Evolutionary conservation across 2,329 filamentous ascomycete genomes (phyloP), one percentile per base, ranked within the genome.

Genomic region (Claviceps quebecensis): DNA sequence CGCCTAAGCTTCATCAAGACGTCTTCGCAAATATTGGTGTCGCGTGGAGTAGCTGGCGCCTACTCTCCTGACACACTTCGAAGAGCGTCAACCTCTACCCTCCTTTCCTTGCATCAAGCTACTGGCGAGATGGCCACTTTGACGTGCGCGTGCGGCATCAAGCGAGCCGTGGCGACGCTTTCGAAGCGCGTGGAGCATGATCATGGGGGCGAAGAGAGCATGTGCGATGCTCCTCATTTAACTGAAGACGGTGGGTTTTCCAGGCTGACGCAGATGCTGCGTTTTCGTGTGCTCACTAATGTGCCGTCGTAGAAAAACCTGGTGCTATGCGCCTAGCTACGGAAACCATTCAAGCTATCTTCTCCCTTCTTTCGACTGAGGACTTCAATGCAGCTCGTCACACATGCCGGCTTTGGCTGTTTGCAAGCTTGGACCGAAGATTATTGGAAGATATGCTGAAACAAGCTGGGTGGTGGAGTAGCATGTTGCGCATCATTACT

Each of bases 301-400:
- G 17, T n/a, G 9, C 9, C 23, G 40, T 34, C 11, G 7, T 7
- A 39, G 34, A 60, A 56, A 50, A 26, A 29, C 52, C 60, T n/a
- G 46, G 47, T 19, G 55, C 61, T 7, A 64, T 64, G 58, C 56
- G 60, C 56, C 17, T 67, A 13, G 61, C 62, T 4, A 59, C 62
- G 13, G 69, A 72, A 53, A 67, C 69, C 6, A 46, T 70, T 1
- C 63, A 67, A 17, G 57, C 67, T 5, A 62, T 72, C 11, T 69
- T 66, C 53, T 45, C 40, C 13, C 54, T 60, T 7, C 61, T 72
- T 5, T 45, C 54, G 4, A 69, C 68, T 0, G 45, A 52, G 9
- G 68, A 72, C 56, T 84, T 83, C 60, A 75, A 85, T 57, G 70
- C 76, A 50, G 78, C 80, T 16, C 72, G 81, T 17, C 74, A 77